Evolutionary conservation across 495 filamentous ascomycete genomes (phyloP), one percentile per base, ranked within the genome.

Genomic region (Penicillium mononematosum): DNA sequence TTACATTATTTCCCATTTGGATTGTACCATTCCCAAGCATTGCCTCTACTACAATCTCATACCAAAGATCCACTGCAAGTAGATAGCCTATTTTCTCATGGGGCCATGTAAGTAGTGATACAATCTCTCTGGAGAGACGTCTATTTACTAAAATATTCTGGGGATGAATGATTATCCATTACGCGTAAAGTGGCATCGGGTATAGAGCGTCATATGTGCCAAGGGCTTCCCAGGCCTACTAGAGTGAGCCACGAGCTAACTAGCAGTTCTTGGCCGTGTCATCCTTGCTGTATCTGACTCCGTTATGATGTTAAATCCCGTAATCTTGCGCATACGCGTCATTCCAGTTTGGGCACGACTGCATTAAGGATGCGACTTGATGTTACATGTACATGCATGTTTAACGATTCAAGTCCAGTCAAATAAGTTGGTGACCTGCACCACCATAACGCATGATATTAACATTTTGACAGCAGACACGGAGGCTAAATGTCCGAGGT

Each of bases 311-410:
- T 7, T 42, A 29, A 52, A 19, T 29, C 17, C 10, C 11, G 32
- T 9, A 42, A 20, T 17, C 6, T 50, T 50, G 7, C 22, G 4
- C 45, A 29, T 20, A 25, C 7, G 14, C 3, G 3, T 42, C 49
- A 11, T 42, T 22, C 14, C 3, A 19, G 5, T 45, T 43, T 53
- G 25, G 50, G 39, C 39, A 53, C 39, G 22, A 6, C 24, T 55
- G 53, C 53, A 48, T 55, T 32, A 17, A 46, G 31, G 24, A 55
- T 55, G 32, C 25, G 29, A 34, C 27, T 39, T 25, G 32, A 55
- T 49, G 53, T 55, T 48, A 55, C 53, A 48, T 48, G 14, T 55
- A 19, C n/a, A 39, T 47, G 12, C 39, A 53, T 9, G 8, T 29
- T 22, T 12, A 11, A 22, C 12, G 4, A 44, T 34, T 12, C 39